A percentile compares a stretch with the other conserved stretches of the same genome.
Evolutionary conservation across 2,329 filamentous ascomycete species (phyloP).

Genomic region (Curvularia verruculosa): DNA sequence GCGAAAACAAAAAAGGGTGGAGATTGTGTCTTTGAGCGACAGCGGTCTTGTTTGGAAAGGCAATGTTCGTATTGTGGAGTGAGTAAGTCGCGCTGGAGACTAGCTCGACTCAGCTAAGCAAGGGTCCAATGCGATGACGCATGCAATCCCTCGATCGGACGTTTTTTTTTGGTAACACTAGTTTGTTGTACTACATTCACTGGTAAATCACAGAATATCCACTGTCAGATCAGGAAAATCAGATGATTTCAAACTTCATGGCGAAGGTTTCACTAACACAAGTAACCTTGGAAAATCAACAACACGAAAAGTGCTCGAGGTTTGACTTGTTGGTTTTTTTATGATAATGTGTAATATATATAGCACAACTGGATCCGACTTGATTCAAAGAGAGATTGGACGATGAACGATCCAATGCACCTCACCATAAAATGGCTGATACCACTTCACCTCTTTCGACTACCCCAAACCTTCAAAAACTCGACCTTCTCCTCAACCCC

Average conservation of each 20-base stretch:
- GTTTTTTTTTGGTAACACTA: no score
- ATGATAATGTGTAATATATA: neutral
- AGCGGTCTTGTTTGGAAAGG: constrained; percentile 1
- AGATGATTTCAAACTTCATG: neutral
- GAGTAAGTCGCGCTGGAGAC: constrained; percentile 15
- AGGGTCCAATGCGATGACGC: constrained; percentile 26
- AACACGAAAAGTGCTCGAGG: neutral
- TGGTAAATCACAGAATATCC: neutral
- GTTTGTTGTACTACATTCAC: no score
- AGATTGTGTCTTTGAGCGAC: neutral
- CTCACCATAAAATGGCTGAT: neutral
- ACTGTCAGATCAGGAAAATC: neutral
- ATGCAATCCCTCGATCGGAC: no score
- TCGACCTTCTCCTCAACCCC: constrained; percentile 81
- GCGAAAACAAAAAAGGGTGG: neutral
- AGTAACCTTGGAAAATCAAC: neutral
- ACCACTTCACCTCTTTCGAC: constrained; percentile 39
- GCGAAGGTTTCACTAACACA: neutral
- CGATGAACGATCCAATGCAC: neutral
- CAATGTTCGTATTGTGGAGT: constrained; percentile 22
- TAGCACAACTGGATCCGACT: neutral
- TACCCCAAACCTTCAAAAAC: constrained; percentile 76
- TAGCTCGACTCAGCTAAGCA: constrained; percentile 24
- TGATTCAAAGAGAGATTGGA: neutral
- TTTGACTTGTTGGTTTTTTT: neutral